These are phyloP conservation scores for Colletotrichum tofieldiae DNA, from an alignment of 2,329 filamentous ascomycete genomes.

Conservation along the genomic window DNA sequence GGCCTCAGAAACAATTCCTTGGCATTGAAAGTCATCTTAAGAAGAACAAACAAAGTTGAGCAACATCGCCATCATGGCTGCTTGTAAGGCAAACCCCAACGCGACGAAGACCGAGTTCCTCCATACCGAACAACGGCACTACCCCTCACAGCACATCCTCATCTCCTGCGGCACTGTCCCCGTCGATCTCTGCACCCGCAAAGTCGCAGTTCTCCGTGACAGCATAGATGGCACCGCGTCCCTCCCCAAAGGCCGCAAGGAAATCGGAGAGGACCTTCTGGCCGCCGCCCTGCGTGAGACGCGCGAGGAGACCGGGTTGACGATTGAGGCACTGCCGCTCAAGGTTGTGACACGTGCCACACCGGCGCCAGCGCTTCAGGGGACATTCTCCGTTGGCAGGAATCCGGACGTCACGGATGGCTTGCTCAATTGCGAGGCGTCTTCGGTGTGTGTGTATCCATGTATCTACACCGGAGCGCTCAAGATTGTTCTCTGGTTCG, in stretches of 20 bases:
- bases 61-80: not conserved
- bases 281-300: conserved; percentile 63
- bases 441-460: no score
- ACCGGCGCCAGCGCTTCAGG: no score
- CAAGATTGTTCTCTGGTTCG: no score
- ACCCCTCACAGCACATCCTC: not conserved
- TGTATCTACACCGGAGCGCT: no score
- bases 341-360: no score
- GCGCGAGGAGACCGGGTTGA: conserved; percentile 64
- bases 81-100: not conserved
- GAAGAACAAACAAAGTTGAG: not conserved
- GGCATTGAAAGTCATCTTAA: no score
- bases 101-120: not conserved
- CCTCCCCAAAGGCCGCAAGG: conserved; percentile 56
- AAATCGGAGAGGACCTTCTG: conserved; percentile 61
- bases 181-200: not conserved
- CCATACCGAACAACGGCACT: not conserved
- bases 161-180: not conserved
- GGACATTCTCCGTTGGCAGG: no score
- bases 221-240: no score
- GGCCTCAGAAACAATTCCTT: no score
- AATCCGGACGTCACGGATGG: no score
- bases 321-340: conserved; percentile 29
- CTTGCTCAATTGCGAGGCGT: no score
- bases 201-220: no score